Evolutionary conservation across 1,284 basidiomycete genomes (phyloP).

Genomic region (Amylostereum areolatum): DNA sequence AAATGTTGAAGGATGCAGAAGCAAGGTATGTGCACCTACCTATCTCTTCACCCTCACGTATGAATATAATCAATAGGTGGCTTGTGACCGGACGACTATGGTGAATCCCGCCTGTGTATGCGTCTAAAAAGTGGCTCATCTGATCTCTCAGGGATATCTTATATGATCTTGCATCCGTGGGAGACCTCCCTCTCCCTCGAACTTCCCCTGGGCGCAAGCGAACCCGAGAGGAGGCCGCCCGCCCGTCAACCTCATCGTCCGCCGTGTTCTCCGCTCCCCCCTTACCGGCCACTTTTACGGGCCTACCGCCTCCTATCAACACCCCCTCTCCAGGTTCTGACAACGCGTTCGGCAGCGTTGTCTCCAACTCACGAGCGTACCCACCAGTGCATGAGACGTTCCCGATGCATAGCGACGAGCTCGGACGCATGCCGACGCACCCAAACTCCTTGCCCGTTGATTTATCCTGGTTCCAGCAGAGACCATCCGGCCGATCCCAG

Average conservation of each 20-base stretch:
- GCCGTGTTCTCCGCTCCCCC: not conserved
- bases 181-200: conserved; percentile 55
- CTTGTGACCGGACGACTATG: conserved; percentile 38
- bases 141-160: conserved; percentile 49
- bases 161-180: conserved; percentile 57
- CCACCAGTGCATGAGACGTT: conserved; percentile 10
- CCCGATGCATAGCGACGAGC: conserved; percentile 52
- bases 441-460: conserved; percentile 3
- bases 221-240: conserved; percentile 34
- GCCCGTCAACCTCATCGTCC: not conserved
- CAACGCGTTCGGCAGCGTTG: not conserved
- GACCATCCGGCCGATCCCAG: too few relatives aligned
- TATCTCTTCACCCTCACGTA: not conserved
- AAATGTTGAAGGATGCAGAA: conserved; percentile 49
- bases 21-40: conserved; percentile 26
- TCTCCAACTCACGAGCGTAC: conserved; percentile 11
- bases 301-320: not conserved
- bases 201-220: conserved; percentile 46
- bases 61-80: conserved; percentile 25
- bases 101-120: conserved; percentile 14
- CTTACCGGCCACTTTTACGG: not conserved
- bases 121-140: not conserved
- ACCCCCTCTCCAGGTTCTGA: not conserved
- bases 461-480: too few relatives aligned
- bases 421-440: conserved; percentile 49